A percentile compares a stretch with the other conserved stretches of the same genome.
Evolutionary conservation across 768 basidiomycete species (phyloP).

Genomic region (Pulveroboletus sp.): DNA sequence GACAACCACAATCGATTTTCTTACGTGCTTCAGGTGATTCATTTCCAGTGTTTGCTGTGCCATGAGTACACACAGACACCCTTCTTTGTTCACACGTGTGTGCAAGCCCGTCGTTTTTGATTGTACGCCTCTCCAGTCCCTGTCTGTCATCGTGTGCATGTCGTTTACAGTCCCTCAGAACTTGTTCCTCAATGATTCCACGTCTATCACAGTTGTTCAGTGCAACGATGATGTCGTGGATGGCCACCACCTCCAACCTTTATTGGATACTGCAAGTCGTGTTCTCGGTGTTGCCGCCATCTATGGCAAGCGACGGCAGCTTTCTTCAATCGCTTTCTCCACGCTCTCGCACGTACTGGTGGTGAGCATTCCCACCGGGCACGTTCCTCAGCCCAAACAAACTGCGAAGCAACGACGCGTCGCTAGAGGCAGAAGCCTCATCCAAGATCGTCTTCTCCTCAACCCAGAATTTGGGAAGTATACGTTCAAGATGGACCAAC

Average conservation of each 20-base stretch:
- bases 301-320: conserved; percentile 32
- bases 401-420: conserved; percentile 1
- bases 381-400: not conserved
- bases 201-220: conserved; percentile 26
- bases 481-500: conserved; percentile 44
- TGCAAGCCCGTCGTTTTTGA: not conserved
- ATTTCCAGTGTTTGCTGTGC: conserved; percentile 14
- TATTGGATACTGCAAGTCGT: conserved; percentile 25
- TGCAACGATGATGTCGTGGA: conserved; percentile 26
- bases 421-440: conserved; percentile 13
- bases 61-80: not conserved
- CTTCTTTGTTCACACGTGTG: not conserved
- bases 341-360: conserved; percentile 33
- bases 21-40: not conserved
- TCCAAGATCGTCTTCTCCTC: conserved; percentile 33
- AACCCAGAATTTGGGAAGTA: conserved; percentile 28
- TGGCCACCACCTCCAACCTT: conserved; percentile 19
- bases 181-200: conserved; percentile 27
- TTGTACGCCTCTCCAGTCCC: conserved; percentile 2
- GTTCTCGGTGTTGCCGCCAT: conserved; percentile 41
- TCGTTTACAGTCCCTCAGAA: conserved; percentile 29
- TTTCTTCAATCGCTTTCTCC: conserved; percentile 39
- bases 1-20: not conserved
- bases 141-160: conserved; percentile 3
- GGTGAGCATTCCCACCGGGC: conserved; percentile 26